Percentiles rank a stretch among this genome's conserved stretches.
Evolutionary conservation across 2,329 filamentous ascomycete species (phyloP).

Genomic region (Apiospora pterosperma): DNA sequence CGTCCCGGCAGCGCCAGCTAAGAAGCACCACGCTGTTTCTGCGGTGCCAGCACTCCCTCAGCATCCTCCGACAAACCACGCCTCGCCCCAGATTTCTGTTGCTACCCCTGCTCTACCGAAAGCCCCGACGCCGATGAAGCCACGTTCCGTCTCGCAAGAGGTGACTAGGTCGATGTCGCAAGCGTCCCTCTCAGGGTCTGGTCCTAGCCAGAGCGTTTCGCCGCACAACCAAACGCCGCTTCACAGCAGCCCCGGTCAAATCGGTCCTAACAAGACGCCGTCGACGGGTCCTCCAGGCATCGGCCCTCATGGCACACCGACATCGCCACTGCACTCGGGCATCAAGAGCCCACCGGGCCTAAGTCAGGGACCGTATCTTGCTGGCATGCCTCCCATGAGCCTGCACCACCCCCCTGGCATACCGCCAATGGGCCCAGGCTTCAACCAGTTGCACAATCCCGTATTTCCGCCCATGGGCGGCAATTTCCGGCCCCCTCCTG

Average conservation of each 20-base stretch:
- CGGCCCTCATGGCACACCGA: conserved; percentile 43
- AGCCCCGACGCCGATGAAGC: conserved; percentile 73
- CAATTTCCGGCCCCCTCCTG: conserved; percentile 41
- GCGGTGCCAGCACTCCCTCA: conserved; percentile 53
- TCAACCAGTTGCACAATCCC: conserved; percentile 34
- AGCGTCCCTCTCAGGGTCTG: conserved; percentile 59
- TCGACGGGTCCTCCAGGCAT: conserved; percentile 13
- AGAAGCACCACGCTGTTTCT: conserved; percentile 40
- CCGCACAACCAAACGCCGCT: conserved; percentile 60
- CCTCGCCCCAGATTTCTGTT: conserved; percentile 76
- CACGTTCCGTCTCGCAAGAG: conserved; percentile 77
- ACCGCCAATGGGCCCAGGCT: conserved; percentile 49
- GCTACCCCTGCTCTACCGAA: conserved; percentile 82
- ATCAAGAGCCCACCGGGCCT: conserved; percentile 56
- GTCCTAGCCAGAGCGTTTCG: conserved; percentile 53
- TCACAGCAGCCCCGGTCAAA: conserved; percentile 62
- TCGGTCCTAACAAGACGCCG: conserved; percentile 20
- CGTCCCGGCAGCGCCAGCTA: conserved; percentile 17
- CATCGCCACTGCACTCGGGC: conserved; percentile 60
- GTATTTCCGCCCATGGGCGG: conserved; percentile 38
- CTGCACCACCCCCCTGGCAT: conserved; percentile 56
- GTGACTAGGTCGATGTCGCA: conserved; percentile 67
- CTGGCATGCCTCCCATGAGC: conserved; percentile 50
- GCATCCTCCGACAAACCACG: conserved; percentile 57
- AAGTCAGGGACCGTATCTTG: conserved; percentile 36